phyloP scores from a whole-genome alignment of 495 filamentous ascomycete species.

The Xylaria venustula region DNA sequence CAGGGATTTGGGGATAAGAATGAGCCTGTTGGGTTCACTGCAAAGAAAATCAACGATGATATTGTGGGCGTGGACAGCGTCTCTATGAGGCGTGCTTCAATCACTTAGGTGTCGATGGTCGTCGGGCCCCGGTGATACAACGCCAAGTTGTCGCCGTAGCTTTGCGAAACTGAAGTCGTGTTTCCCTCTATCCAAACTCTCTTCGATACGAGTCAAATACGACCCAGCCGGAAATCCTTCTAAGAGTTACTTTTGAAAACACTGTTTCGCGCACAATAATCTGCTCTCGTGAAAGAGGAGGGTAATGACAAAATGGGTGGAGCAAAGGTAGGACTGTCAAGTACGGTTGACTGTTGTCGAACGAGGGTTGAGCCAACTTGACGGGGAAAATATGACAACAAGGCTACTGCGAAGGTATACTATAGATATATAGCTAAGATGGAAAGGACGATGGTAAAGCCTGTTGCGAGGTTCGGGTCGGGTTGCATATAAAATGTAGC shows the following conservation, averaged over 20 bases:
- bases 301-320: neutral
- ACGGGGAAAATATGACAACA: neutral
- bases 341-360: neutral
- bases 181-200: neutral
- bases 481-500: constrained; percentile 27
- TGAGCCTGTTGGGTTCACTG: neutral
- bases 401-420: neutral
- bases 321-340: neutral
- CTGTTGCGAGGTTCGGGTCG: constrained; percentile 18
- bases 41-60: neutral
- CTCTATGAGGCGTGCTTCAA: neutral
- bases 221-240: neutral
- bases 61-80: neutral
- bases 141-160: neutral
- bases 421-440: constrained; percentile 23
- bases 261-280: neutral
- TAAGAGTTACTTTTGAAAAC: neutral
- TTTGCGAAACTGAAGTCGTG: neutral
- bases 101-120: neutral
- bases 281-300: neutral
- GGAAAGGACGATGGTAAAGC: constrained; percentile 18
- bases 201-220: neutral
- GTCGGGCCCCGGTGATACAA: neutral
- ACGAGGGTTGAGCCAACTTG: neutral
- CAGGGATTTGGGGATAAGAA: neutral